phyloP scores from a whole-genome alignment of 371 early-diverging fungal genomes.

The Saksenaea oblongispora region DNA sequence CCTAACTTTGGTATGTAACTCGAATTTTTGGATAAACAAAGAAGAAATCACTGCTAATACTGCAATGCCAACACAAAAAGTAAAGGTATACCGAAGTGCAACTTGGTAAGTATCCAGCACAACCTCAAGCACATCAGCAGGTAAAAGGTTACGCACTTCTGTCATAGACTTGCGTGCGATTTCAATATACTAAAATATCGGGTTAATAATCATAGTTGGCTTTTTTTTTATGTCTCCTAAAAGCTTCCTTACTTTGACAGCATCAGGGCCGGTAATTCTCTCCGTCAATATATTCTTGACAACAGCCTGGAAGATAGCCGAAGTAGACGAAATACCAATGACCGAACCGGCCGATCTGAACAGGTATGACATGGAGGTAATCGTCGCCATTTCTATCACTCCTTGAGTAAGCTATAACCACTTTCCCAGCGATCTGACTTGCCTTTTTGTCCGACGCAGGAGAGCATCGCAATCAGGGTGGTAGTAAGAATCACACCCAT shows the following conservation, averaged over 20 bases:
- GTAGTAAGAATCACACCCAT: conserved; percentile 48
- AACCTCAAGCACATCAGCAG: conserved; percentile 31
- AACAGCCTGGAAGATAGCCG: conserved; percentile 43
- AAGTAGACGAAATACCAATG: conserved; percentile 41
- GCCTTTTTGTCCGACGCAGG: conserved; percentile 43
- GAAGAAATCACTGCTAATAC: conserved; percentile 36
- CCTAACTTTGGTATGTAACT: conserved; percentile 42
- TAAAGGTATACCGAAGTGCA: conserved; percentile 37
- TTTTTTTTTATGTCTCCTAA: conserved; percentile 6
- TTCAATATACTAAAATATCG: conserved; percentile 34
- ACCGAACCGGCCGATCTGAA: conserved; percentile 49
- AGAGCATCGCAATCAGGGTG: conserved; percentile 50
- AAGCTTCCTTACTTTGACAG: conserved; percentile 15
- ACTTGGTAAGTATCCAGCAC: conserved; percentile 44
- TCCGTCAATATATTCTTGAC: conserved; percentile 30
- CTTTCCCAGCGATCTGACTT: background rate
- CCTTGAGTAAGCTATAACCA: background rate
- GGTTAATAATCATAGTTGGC: conserved; percentile 1
- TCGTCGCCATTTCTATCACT: conserved; percentile 50
- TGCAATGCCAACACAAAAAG: conserved; percentile 31
- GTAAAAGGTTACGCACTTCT: conserved; percentile 40
- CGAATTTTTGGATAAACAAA: conserved; percentile 53
- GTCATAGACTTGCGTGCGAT: conserved; percentile 50
- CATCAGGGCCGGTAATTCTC: conserved; percentile 35
- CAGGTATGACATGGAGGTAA: conserved; percentile 47